Evolutionary conservation across 108 stramenopile species (phyloP).

Genomic region (Discostella pseudostelligera): DNA sequence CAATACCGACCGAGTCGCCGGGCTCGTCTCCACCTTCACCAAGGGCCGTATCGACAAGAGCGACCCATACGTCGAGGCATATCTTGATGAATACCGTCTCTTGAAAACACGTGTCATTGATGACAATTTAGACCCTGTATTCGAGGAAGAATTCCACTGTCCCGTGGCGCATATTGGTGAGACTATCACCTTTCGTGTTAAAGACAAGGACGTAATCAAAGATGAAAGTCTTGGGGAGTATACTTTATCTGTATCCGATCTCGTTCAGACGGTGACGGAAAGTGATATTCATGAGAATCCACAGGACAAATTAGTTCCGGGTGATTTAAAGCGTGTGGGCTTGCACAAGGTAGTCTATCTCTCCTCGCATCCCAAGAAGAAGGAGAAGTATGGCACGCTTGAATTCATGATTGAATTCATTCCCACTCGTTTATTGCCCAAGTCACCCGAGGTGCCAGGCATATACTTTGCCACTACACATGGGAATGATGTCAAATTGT

Average conservation of each 20-base stretch:
- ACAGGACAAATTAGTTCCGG: slow-evolving; percentile 1
- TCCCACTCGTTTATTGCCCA: slow-evolving; percentile 34
- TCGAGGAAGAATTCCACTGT: slow-evolving; percentile 52
- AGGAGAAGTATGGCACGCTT: slow-evolving; percentile 38
- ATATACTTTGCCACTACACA: slow-evolving; percentile 37
- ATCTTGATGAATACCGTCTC: slow-evolving; percentile 40
- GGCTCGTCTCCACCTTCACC: not conserved
- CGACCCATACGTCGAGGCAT: slow-evolving; percentile 55
- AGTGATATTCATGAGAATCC: slow-evolving; percentile 17
- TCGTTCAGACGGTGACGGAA: slow-evolving; percentile 31
- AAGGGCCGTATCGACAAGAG: slow-evolving; percentile 25
- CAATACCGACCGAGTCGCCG: slow-evolving; percentile 27
- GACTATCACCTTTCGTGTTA: slow-evolving; percentile 48
- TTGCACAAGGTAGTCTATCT: slow-evolving; percentile 49
- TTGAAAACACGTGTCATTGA: slow-evolving; percentile 45
- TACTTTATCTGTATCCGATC: slow-evolving; percentile 46
- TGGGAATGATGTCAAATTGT: slow-evolving; percentile 45
- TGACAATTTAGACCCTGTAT: slow-evolving; percentile 43
- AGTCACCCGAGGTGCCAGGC: slow-evolving; percentile 47
- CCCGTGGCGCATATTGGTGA: slow-evolving; percentile 43
- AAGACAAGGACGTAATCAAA: slow-evolving; percentile 39
- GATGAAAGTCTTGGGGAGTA: slow-evolving; percentile 46
- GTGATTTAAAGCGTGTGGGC: slow-evolving; percentile 48
- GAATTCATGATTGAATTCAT: slow-evolving; percentile 59
- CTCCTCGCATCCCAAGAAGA: not conserved